A percentile compares a stretch with the other conserved stretches of the same genome.
Conservation (phyloP, 2,329 filamentous ascomycete species). For the Calonectria ilicicola region DNA sequence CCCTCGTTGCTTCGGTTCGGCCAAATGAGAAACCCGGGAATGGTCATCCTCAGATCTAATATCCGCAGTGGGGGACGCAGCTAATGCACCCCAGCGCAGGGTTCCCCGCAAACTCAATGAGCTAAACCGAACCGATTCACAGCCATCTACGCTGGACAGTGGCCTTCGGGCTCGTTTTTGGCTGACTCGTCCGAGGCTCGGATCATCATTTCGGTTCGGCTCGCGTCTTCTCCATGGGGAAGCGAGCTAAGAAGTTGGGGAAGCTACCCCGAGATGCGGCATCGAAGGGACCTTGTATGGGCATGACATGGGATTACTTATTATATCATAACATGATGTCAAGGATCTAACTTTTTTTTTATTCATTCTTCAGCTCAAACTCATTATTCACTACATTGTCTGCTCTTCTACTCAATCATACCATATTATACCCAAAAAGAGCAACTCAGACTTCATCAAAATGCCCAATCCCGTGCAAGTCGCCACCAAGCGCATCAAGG, state of each 20-base stretch:
- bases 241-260: conserved; percentile 10
- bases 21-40: conserved; percentile 8
- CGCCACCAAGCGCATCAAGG: conserved; percentile 37
- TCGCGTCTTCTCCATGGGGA: not conserved
- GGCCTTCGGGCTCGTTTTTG: not conserved
- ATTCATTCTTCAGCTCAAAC: not conserved
- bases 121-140: conserved; percentile 4
- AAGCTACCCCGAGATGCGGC: conserved; percentile 15
- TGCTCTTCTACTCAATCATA: not conserved
- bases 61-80: conserved; percentile 5
- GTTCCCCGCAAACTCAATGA: conserved; percentile 16
- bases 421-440: not conserved
- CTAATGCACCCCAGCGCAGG: not conserved
- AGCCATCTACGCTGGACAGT: not conserved
- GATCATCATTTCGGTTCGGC: conserved; percentile 10
- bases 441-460: not conserved
- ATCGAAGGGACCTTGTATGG: not conserved
- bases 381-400: not conserved
- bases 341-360: not conserved
- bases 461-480: conserved; percentile 39
- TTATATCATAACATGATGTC: conserved; percentile 2
- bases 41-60: conserved; percentile 5
- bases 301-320: conserved; percentile 12
- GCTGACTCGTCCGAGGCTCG: not conserved
- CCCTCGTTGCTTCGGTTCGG: not conserved